A percentile compares a stretch with the other conserved stretches of the same genome.
Evolutionary conservation across 1,284 basidiomycete genomes (phyloP).

Genomic region (Flammula alnicola): DNA sequence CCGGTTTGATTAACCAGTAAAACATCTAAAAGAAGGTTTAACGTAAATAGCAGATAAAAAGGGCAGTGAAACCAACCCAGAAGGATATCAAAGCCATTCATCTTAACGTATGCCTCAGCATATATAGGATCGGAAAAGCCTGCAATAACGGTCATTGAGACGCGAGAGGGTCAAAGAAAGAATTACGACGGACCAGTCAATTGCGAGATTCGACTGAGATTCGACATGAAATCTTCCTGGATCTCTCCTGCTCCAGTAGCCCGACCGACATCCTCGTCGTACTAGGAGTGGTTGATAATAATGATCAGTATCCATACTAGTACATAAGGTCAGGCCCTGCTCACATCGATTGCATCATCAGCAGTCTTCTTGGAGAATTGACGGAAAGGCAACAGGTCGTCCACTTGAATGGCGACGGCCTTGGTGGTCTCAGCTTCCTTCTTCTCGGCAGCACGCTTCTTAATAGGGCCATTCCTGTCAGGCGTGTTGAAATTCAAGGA

Average conservation of each 20-base stretch:
- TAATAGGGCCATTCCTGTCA: slow-evolving; percentile 20
- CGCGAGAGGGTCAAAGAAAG: neutral
- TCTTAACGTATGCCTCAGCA: slow-evolving; percentile 97
- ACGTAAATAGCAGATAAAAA: no score
- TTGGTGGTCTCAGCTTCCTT: slow-evolving; percentile 82
- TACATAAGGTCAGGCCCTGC: slow-evolving; percentile 39
- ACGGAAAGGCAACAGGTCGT: slow-evolving; percentile 91
- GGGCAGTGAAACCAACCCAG: no score
- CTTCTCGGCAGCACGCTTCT: slow-evolving; percentile 86
- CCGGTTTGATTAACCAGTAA: slow-evolving; percentile 96
- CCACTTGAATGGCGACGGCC: slow-evolving; percentile 82
- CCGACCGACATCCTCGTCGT: slow-evolving; percentile 86
- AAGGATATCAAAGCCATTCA: slow-evolving; percentile 97
- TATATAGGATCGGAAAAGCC: slow-evolving; percentile 99
- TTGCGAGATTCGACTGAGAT: slow-evolving; percentile 93
- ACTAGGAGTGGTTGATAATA: slow-evolving; percentile 51
- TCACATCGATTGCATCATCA: slow-evolving; percentile 81
- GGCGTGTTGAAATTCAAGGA: neutral
- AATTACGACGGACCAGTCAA: slow-evolving; percentile 72
- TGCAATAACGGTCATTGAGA: slow-evolving; percentile 28
- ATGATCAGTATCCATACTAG: slow-evolving; percentile 1
- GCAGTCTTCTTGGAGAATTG: slow-evolving; percentile 93
- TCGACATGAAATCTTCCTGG: slow-evolving; percentile 96
- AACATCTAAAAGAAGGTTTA: no score
- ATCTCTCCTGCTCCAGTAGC: slow-evolving; percentile 88